Percentiles rank a stretch among this genome's conserved stretches.
Evolutionary conservation across 371 early-diverging fungal genomes (phyloP).

Genomic region (Circinella minor): DNA sequence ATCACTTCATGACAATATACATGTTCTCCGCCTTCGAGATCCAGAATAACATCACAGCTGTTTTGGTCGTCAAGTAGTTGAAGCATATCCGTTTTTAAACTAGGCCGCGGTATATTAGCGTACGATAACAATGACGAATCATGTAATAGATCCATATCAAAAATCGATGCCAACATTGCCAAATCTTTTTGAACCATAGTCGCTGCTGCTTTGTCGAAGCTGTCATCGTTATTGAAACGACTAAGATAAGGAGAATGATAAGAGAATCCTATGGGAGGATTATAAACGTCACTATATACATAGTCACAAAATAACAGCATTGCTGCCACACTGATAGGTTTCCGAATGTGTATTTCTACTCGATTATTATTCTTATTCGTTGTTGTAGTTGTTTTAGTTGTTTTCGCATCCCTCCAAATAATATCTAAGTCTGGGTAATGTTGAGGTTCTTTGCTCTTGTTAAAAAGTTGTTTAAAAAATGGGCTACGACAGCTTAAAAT

Average conservation of each 20-base stretch:
- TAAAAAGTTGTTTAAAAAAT: conserved; percentile 23
- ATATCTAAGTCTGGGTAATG: background rate
- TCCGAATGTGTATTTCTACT: conserved; percentile 22
- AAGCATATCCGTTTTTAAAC: conserved; percentile 18
- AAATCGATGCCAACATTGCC: conserved; percentile 27
- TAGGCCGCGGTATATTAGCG: conserved; percentile 27
- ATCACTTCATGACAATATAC: conserved; percentile 61
- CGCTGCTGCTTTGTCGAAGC: background rate
- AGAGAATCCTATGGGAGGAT: conserved; percentile 38
- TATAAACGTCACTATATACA: conserved; percentile 39
- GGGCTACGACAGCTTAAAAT: conserved; percentile 31
- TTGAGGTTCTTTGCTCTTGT: background rate
- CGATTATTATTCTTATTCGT: background rate
- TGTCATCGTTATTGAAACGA: background rate
- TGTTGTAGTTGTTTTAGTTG: too few species aligned
- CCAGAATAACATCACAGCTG: conserved; percentile 44
- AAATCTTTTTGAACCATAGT: conserved; percentile 34
- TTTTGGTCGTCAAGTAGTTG: conserved; percentile 14
- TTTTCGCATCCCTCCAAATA: background rate
- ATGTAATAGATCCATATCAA: conserved; percentile 31
- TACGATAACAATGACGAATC: conserved; percentile 35
- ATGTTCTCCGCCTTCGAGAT: conserved; percentile 35
- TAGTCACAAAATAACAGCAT: conserved; percentile 40
- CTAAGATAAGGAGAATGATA: conserved; percentile 27
- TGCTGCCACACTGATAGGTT: conserved; percentile 26